Evolutionary conservation across 2,329 filamentous ascomycete genomes (phyloP), one percentile per base, ranked within the genome.

Genomic region (Onygena corvina): DNA sequence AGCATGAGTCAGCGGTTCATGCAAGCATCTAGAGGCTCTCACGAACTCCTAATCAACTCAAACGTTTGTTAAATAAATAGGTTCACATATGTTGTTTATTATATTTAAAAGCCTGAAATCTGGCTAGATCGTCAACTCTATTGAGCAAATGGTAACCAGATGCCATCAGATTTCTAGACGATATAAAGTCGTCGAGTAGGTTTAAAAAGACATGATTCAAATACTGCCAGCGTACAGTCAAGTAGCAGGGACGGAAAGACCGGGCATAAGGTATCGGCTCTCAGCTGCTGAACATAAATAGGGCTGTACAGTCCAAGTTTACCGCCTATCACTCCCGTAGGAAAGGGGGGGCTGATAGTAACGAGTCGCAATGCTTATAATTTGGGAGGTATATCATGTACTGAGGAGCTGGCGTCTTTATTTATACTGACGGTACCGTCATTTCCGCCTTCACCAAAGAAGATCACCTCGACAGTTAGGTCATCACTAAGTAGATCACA

Each of bases 401-500:
- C 69, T 1, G 72, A 65, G 33, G 84, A 86, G 52, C 83, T 94
- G 1, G 92, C 92, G 61, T 95, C 90, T 55, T 83, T 74, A 67
- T 96, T 98, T 51, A 94, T 66, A 3, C 83, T 77, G 3, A 96
- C 83, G 54, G 83, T 82, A 30, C 89, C 88, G 25, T 76, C 84
- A 63, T 81, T 81, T 48, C 81, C 62, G 30, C 83, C 79, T 58
- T 94, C 80, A 52, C 92, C 92, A 60, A 98, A 98, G 76, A 98
- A 98, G 61, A 98, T 94, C 53, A 98, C 92, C 66, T 98, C 87
- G 12, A 98, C 90, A 0, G 92, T 98, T 54, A 98, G 71, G 64
- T 98, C 92, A 63, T 98, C 92, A 57, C 87, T 90, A 67, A 61
- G 44, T 62, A 60, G 40, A 59, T 44, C 60, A 53, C 53, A 52